Evolutionary conservation across 129 eudicot genomes (phyloP), one percentile per base, ranked within the genome.

Genomic region (Chrysanthemum makinoi): DNA sequence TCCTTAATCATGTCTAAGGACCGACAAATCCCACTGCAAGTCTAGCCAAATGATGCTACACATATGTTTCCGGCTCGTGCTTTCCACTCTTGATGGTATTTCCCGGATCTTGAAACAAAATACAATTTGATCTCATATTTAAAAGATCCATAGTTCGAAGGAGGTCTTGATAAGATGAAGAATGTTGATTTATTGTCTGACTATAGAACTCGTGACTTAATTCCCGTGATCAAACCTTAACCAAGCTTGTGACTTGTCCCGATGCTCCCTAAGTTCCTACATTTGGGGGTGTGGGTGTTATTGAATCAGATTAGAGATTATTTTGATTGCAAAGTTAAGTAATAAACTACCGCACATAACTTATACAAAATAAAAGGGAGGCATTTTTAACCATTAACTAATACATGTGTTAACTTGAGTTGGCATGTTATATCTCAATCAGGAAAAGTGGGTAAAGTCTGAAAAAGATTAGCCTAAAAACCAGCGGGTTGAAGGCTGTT

Each of bases 231-330:
- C 63, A 86, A 62, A 71, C 70, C 16, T 77, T 70, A 62, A 28
- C 79, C 30, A 75, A 62, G 74, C 97, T 88, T 63, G 65, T 84
- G 90, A 91, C 53, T 83, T 88, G 86, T 86, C 84, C 76, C 84
- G 86, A 70, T 82, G 83, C 74, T 82, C 96, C 68, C 81, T 73
- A 10, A 88, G 97, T 60, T 83, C 97, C 97, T 91, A 96, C 81
- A 73, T 64, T 24, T 63, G 13, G 5, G 35, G 35, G 35, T 30
- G 35, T 30, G 5, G 28, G 24, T 60, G 17, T 54, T 18, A 16
- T 20, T 15, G 19, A 26, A 62, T 19, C 47, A 26, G 48, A 62
- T 62, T 30, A 62, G n/a, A 62, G 12, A 26, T 46, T 13, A 28
- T 5, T 17, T 62, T 28, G 47, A 62, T 33, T 30, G 49, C 50